Evolutionary conservation across 2,329 filamentous ascomycete genomes (phyloP).

Genomic region (Aspergillus novofumigatus): DNA sequence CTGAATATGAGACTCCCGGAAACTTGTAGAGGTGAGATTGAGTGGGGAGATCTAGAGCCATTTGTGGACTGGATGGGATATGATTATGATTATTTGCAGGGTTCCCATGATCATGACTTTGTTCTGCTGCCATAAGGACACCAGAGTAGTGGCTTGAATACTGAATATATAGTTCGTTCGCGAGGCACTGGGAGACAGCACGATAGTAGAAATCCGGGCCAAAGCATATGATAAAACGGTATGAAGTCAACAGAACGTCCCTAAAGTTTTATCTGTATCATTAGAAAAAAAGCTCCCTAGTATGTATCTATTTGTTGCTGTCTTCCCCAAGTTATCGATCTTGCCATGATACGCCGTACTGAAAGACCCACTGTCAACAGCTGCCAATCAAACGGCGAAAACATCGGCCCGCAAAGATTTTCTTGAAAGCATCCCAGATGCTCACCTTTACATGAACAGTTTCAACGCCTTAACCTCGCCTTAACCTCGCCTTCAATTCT

Average conservation of each 20-base stretch:
- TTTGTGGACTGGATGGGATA: constrained; percentile 36
- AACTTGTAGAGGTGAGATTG: constrained; percentile 24
- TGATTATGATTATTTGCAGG: constrained; percentile 36
- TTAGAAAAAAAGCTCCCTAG: no score
- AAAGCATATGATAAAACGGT: not conserved
- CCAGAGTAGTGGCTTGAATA: not conserved
- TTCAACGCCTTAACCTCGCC: not conserved
- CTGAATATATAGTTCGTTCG: not conserved
- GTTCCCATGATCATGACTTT: constrained; percentile 35
- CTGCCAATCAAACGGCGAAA: not conserved
- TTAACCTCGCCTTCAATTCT: not conserved
- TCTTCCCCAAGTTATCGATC: not conserved
- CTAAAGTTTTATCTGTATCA: not conserved
- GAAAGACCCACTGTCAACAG: not conserved
- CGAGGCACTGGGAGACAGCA: not conserved
- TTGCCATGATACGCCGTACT: not conserved
- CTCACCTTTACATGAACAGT: not conserved
- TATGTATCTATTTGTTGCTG: not conserved
- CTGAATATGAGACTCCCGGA: constrained; percentile 31
- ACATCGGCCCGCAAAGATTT: not conserved
- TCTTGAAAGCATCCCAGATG: not conserved
- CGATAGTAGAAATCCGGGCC: not conserved
- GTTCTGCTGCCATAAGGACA: constrained; percentile 10
- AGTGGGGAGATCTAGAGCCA: constrained; percentile 33
- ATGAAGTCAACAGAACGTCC: not conserved